Percentiles rank a stretch among this genome's conserved stretches.
Conservation (phyloP, 768 basidiomycete species). For the Phlegmacium glaucopus region DNA sequence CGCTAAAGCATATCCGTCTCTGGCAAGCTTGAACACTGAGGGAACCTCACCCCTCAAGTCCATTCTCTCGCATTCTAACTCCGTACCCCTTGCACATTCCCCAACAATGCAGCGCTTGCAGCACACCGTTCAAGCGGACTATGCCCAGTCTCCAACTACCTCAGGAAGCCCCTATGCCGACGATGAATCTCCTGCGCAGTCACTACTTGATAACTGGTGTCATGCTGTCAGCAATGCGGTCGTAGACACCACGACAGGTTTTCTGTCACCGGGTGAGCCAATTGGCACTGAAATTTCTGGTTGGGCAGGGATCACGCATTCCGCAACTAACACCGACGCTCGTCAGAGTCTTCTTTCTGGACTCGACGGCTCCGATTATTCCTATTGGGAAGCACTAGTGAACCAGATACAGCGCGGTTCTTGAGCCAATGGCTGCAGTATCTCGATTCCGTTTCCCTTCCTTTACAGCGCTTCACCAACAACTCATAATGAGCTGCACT, state of each 20-base stretch:
- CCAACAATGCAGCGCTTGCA: constrained; percentile 63
- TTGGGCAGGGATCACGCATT: constrained; percentile 49
- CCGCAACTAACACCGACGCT: constrained; percentile 35
- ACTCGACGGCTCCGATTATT: constrained; percentile 68
- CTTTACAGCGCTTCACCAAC: no score
- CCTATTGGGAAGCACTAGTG: constrained; percentile 80
- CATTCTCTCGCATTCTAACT: constrained; percentile 21
- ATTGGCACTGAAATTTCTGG: constrained; percentile 55
- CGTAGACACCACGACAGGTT: constrained; percentile 45
- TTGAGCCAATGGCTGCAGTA: constrained; percentile 16
- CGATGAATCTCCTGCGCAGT: constrained; percentile 74
- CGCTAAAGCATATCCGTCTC: constrained; percentile 27
- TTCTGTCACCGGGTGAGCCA: constrained; percentile 60
- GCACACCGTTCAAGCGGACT: constrained; percentile 39
- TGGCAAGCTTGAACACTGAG: constrained; percentile 17
- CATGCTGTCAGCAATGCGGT: constrained; percentile 71
- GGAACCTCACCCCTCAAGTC: constrained; percentile 24
- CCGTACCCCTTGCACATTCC: constrained; percentile 36
- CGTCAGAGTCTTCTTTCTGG: constrained; percentile 40
- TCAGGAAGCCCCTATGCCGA: constrained; percentile 73
- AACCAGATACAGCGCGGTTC: constrained; percentile 49
- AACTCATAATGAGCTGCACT: no score
- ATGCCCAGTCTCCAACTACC: constrained; percentile 55
- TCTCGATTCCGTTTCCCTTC: not conserved
- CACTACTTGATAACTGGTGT: constrained; percentile 81